These are phyloP conservation scores for Penicillium diatomitis DNA, from an alignment of 495 filamentous ascomycete species.

Conservation along the genomic window DNA sequence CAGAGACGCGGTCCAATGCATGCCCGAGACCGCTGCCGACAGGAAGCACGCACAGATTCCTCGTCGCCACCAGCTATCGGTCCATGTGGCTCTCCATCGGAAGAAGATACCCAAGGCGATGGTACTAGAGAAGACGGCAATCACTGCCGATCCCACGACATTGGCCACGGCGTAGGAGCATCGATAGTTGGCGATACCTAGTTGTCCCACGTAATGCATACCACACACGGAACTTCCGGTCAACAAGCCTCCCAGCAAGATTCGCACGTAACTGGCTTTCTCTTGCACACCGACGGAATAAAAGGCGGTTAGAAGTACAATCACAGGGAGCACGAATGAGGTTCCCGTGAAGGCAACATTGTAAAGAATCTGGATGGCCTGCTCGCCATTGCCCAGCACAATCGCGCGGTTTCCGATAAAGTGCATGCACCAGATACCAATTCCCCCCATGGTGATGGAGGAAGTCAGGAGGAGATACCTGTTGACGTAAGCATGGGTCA, in stretches of 20 bases:
- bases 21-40: constrained; percentile 67
- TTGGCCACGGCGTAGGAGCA: constrained; percentile 46
- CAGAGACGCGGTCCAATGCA: constrained; percentile 78
- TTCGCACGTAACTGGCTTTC: constrained; percentile 45
- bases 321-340: constrained; percentile 73
- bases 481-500: not conserved
- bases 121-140: constrained; percentile 61
- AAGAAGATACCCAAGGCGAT: constrained; percentile 69
- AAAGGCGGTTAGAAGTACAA: constrained; percentile 66
- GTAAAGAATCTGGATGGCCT: constrained; percentile 62
- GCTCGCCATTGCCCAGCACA: constrained; percentile 50
- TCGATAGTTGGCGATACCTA: constrained; percentile 70
- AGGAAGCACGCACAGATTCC: constrained; percentile 55
- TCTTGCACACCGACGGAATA: constrained; percentile 50
- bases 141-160: constrained; percentile 60
- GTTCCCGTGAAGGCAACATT: constrained; percentile 60
- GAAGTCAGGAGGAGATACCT: constrained; percentile 66
- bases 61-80: constrained; percentile 67
- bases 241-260: constrained; percentile 53
- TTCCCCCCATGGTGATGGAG: constrained; percentile 69
- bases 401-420: constrained; percentile 80
- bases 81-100: constrained; percentile 66
- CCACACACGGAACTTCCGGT: constrained; percentile 68
- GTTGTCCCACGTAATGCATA: constrained; percentile 86
- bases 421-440: constrained; percentile 82